A percentile compares a stretch with the other conserved stretches of the same genome.
phyloP scores from a whole-genome alignment of 345 rosid genomes.

The Cardamine chenopodiifolia region DNA sequence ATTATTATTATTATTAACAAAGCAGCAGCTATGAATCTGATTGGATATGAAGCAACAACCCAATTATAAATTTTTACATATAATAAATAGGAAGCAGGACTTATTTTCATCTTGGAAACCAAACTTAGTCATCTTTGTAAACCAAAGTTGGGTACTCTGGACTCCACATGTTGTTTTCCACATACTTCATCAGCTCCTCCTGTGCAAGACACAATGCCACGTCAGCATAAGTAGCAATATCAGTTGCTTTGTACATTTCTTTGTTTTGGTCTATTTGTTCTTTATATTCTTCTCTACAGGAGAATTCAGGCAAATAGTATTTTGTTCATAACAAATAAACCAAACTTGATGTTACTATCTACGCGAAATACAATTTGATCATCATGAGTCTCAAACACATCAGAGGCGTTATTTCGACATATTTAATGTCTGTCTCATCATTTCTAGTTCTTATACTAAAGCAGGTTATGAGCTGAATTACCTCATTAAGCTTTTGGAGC shows the following conservation, averaged over 20 bases:
- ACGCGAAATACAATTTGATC: not conserved
- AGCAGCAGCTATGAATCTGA: slow-evolving; percentile 1
- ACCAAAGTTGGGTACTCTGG: slow-evolving; percentile 87
- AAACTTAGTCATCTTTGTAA: slow-evolving; percentile 52
- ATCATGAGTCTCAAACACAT: not conserved
- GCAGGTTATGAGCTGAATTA: slow-evolving; percentile 21
- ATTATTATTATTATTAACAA: not conserved
- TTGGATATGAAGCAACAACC: not conserved
- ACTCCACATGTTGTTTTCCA: slow-evolving; percentile 86
- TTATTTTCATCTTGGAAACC: slow-evolving; percentile 3
- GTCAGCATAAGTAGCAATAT: not conserved
- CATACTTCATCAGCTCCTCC: slow-evolving; percentile 73
- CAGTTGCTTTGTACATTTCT: not conserved
- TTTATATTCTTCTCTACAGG: not conserved
- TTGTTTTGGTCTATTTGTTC: not conserved
- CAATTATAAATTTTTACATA: slow-evolving; percentile 13
- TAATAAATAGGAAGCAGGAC: slow-evolving; percentile 2
- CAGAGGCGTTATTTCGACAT: not conserved
- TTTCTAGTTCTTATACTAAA: not conserved
- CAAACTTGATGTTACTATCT: not conserved
- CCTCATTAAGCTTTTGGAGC: slow-evolving; percentile 61
- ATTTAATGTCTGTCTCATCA: not conserved
- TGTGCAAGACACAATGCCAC: slow-evolving; percentile 24
- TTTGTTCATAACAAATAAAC: not conserved
- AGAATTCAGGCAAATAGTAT: not conserved